These are phyloP conservation scores for Acorus gramineus DNA, from an alignment of 106 monocot genomes.

Conservation along the genomic window DNA sequence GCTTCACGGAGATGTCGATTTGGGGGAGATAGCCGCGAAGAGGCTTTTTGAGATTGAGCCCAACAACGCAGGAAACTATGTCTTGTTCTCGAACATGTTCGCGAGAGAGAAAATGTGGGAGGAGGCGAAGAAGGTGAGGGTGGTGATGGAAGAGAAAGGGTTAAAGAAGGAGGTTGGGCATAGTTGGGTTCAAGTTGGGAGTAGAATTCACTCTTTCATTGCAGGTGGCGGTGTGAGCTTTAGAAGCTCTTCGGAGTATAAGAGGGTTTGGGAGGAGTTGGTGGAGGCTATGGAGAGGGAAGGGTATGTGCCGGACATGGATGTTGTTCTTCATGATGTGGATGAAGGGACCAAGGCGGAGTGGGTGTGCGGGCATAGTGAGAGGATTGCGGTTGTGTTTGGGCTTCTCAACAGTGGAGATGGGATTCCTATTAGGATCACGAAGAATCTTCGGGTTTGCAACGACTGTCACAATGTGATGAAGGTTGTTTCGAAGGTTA, in stretches of 20 bases:
- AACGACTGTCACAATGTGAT: background rate
- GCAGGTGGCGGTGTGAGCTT: background rate
- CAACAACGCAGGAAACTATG: too few relatives aligned
- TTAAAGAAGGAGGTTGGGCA: too few relatives aligned
- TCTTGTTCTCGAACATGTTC: too few relatives aligned
- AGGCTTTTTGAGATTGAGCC: too few relatives aligned
- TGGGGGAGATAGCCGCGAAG: too few relatives aligned
- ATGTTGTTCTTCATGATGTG: background rate
- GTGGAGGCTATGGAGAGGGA: background rate
- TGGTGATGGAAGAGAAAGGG: too few relatives aligned
- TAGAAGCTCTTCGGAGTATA: background rate
- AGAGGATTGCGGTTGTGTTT: background rate
- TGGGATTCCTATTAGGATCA: background rate
- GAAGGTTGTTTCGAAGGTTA: background rate
- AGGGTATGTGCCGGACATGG: background rate
- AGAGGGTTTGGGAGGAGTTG: background rate
- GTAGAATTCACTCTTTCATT: too few relatives aligned
- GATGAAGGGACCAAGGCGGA: background rate
- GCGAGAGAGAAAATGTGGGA: too few relatives aligned
- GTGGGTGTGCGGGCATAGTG: background rate
- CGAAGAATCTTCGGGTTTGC: background rate
- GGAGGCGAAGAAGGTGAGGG: too few relatives aligned
- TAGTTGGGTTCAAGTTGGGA: too few relatives aligned
- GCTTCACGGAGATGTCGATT: too few relatives aligned
- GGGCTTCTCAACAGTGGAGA: background rate